Percentiles rank a stretch among this genome's conserved stretches.
Evolutionary conservation across 2,329 filamentous ascomycete genomes (phyloP).

Genomic region (Ceratocystis destructans): DNA sequence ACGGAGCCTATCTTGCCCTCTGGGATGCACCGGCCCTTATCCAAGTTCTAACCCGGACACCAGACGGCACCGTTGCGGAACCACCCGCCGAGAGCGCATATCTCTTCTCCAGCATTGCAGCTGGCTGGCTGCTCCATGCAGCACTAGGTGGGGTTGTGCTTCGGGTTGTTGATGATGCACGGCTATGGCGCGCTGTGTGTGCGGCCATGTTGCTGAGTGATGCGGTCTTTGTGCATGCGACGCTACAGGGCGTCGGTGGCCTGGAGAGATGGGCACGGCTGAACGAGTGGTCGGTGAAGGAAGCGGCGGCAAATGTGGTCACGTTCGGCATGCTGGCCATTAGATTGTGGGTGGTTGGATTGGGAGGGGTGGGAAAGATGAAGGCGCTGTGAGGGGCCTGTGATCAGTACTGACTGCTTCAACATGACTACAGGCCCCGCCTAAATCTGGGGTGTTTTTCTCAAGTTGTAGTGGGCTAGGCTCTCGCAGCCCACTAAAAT

Average conservation of each 20-base stretch:
- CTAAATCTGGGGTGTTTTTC: neutral
- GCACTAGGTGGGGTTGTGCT: constrained; percentile 13
- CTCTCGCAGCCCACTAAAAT: neutral
- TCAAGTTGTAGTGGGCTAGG: neutral
- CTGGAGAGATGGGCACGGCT: constrained; percentile 9
- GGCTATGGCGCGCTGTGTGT: constrained; percentile 16
- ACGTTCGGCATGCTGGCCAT: constrained; percentile 12
- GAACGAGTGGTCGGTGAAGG: constrained; percentile 9
- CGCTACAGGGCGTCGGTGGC: constrained; percentile 16
- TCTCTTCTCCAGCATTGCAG: constrained; percentile 16
- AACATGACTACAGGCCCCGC: neutral
- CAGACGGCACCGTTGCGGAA: neutral
- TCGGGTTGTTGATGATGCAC: constrained; percentile 9
- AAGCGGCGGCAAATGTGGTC: constrained; percentile 10
- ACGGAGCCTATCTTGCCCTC: constrained; percentile 13
- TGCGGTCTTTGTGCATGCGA: constrained; percentile 9
- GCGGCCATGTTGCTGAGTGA: constrained; percentile 15
- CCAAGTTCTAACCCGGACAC: constrained; percentile 12
- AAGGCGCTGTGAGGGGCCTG: neutral
- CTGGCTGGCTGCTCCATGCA: constrained; percentile 17
- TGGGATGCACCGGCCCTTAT: constrained; percentile 2
- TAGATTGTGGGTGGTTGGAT: constrained; percentile 13
- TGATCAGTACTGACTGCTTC: neutral
- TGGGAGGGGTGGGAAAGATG: neutral
- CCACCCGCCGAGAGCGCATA: neutral